Evolutionary conservation across 202 grass and related monocot genomes (phyloP).

Genomic region (Setaria italica): DNA sequence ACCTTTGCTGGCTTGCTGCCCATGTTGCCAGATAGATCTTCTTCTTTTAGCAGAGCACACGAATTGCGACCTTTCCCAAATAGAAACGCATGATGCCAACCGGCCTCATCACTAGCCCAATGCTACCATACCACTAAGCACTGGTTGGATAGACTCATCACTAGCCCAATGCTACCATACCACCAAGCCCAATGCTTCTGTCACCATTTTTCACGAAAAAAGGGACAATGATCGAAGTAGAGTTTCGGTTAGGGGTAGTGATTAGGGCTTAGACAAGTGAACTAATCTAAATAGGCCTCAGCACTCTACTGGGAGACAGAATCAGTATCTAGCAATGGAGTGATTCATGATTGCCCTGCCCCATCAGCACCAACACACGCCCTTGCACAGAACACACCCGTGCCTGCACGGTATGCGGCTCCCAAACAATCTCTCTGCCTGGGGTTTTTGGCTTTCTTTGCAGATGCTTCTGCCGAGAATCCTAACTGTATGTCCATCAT

Average conservation of each 20-base stretch:
- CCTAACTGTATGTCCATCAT: slow-evolving; percentile 35
- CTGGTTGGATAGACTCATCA: not conserved
- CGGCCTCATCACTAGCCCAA: not conserved
- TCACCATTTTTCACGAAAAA: not conserved
- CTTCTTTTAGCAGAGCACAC: slow-evolving; percentile 44
- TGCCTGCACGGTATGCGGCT: slow-evolving; percentile 35
- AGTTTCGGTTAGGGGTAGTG: not conserved
- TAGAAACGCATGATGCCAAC: slow-evolving; percentile 7
- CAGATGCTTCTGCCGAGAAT: slow-evolving; percentile 20
- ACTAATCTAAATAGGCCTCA: slow-evolving; percentile 20
- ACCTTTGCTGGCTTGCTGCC: not conserved
- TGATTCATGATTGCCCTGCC: slow-evolving; percentile 35
- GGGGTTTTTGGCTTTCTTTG: not conserved
- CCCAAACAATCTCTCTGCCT: not conserved
- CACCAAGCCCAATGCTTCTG: not conserved
- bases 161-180: not conserved
- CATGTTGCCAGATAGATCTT: slow-evolving; percentile 25
- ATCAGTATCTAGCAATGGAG: slow-evolving; percentile 32
- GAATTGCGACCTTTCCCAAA: slow-evolving; percentile 9
- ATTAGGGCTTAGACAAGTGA: slow-evolving; percentile 1
- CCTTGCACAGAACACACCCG: slow-evolving; percentile 14
- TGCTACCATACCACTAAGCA: not conserved
- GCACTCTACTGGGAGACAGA: slow-evolving; percentile 2
- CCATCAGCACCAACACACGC: slow-evolving; percentile 5
- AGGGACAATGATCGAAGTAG: not conserved